A percentile compares a stretch with the other conserved stretches of the same genome.
Conservation (phyloP, 2,329 filamentous ascomycete genomes). For the Hymenoscyphus fraxineus region DNA sequence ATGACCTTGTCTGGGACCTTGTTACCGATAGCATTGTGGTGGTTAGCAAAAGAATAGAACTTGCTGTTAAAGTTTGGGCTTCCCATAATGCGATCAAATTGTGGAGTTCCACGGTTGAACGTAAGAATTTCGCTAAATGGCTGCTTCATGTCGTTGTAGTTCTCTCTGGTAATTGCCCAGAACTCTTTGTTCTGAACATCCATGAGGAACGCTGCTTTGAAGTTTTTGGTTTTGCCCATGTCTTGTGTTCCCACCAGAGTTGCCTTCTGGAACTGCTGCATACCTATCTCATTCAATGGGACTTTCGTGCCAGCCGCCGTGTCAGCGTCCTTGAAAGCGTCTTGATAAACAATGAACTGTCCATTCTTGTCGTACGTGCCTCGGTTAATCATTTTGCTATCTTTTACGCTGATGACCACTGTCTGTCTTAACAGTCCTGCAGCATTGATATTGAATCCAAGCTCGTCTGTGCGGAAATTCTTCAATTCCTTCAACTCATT, state of each 20-base stretch:
- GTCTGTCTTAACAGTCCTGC: too few species aligned
- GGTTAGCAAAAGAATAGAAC: background rate
- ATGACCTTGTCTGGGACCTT: background rate
- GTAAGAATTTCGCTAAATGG: background rate
- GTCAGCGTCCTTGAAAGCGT: background rate
- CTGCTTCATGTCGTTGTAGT: background rate
- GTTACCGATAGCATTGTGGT: constrained; percentile 1
- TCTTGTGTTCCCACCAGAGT: too few species aligned
- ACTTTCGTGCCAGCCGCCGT: too few species aligned
- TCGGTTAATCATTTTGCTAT: background rate
- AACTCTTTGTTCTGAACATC: background rate
- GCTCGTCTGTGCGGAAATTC: background rate
- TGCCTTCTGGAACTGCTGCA: background rate
- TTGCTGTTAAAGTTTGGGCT: background rate
- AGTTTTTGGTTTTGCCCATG: background rate
- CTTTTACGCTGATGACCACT: too few species aligned
- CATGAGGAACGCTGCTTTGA: background rate
- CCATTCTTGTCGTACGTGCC: background rate
- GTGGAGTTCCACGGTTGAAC: background rate
- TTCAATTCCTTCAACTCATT: background rate
- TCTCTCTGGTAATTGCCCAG: background rate
- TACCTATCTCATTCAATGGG: background rate
- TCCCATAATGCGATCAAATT: background rate
- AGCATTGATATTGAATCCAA: background rate
- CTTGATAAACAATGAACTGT: background rate